phyloP scores from a whole-genome alignment of 139 green algal species.

The Micractinium sp. region DNA sequence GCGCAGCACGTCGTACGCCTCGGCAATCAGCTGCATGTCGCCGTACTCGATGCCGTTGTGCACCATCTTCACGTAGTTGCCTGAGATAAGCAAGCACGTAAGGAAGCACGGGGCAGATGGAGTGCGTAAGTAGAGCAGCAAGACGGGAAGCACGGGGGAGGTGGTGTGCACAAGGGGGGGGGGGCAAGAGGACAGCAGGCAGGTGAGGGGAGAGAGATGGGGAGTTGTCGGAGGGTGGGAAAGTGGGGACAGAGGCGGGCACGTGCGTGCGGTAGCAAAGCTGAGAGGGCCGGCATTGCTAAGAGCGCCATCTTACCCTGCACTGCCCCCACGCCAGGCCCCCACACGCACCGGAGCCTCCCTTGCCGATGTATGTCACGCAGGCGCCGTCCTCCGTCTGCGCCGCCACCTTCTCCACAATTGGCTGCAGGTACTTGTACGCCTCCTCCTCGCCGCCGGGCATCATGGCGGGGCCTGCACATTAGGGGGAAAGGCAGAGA shows the following conservation, averaged over 20 bases:
- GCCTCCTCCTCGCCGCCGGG: slow-evolving; percentile 91
- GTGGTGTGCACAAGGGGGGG: background rate
- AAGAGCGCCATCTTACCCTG: background rate
- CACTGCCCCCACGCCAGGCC: too few relatives aligned
- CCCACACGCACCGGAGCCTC: slow-evolving; percentile 47
- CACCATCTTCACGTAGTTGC: slow-evolving; percentile 99
- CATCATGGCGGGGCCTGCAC: slow-evolving; percentile 94
- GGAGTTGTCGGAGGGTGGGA: background rate
- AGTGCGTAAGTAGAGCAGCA: too few relatives aligned
- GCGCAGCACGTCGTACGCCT: slow-evolving; percentile 98
- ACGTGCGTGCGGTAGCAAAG: background rate
- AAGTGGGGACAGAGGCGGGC: background rate
- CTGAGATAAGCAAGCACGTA: slow-evolving; percentile 40
- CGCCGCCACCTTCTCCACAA: slow-evolving; percentile 94
- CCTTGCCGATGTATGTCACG: slow-evolving; percentile 84
- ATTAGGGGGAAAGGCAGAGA: background rate
- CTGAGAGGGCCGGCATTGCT: background rate
- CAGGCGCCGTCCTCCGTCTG: slow-evolving; percentile 97
- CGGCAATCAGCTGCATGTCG: slow-evolving; percentile 99
- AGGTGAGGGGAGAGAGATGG: background rate
- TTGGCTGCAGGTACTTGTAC: slow-evolving; percentile 85
- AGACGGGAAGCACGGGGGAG: background rate
- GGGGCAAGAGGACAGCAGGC: background rate
- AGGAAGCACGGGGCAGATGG: background rate
- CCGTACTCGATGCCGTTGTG: slow-evolving; percentile 99